Conservation (phyloP, 805 yeast species). For the Hanseniaspora guilliermondii region DNA sequence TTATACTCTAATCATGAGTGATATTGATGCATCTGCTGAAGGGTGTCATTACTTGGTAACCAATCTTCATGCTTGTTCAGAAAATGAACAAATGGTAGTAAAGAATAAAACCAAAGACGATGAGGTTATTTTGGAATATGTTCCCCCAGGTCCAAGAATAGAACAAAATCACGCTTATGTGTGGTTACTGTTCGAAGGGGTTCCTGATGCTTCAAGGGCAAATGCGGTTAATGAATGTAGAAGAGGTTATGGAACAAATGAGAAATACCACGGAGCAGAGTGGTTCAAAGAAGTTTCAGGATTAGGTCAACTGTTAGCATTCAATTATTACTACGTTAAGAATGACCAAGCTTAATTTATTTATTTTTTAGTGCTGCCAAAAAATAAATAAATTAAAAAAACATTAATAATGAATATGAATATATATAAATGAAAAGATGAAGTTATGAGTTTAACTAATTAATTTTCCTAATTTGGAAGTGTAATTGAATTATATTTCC, state of each 20-base stretch:
- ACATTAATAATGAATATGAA: neutral
- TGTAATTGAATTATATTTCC: slow-evolving; percentile 7
- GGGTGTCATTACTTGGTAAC: slow-evolving; percentile 10
- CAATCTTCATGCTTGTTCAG: neutral
- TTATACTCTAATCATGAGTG: slow-evolving; percentile 7
- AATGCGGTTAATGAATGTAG: slow-evolving; percentile 7
- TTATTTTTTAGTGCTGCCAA: neutral
- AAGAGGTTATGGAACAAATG: slow-evolving; percentile 12
- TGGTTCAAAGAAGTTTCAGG: slow-evolving; percentile 8
- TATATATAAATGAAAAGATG: neutral
- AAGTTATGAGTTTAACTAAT: neutral
- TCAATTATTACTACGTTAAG: slow-evolving; percentile 6
- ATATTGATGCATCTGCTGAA: slow-evolving; percentile 13
- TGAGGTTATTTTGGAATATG: slow-evolving; percentile 1
- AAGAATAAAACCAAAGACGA: neutral
- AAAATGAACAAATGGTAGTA: neutral
- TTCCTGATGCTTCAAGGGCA: neutral
- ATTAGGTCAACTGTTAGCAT: slow-evolving; percentile 2
- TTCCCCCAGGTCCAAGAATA: slow-evolving; percentile 13
- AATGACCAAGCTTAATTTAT: slow-evolving; percentile 2
- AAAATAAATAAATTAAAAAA: neutral
- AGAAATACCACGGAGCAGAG: slow-evolving; percentile 6
- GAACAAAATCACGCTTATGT: slow-evolving; percentile 11
- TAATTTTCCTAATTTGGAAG: neutral
- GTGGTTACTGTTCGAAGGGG: slow-evolving; percentile 8